Percentiles rank a stretch among this genome's conserved stretches.
Conservation (phyloP, 495 filamentous ascomycete genomes). For the Penicillium angulare region DNA sequence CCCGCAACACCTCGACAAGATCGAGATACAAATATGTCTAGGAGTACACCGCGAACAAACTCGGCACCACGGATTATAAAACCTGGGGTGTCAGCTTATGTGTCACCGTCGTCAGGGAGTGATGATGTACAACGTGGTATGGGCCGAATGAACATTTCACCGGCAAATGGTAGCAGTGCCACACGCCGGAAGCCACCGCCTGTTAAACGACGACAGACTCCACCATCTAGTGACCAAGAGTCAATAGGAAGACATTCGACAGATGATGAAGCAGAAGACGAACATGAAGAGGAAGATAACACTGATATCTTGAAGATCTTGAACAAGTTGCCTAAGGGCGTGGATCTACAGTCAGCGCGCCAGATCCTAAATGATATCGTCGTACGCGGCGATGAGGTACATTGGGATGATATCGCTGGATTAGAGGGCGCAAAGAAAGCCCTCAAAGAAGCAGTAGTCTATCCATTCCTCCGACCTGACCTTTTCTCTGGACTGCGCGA, state of each 20-base stretch:
- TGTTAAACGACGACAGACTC: conserved; percentile 35
- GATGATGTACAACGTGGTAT: conserved; percentile 31
- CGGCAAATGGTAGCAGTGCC: conserved; percentile 15
- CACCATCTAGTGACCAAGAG: conserved; percentile 46
- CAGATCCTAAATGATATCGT: conserved; percentile 97
- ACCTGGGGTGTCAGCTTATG: conserved; percentile 10
- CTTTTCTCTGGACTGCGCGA: conserved; percentile 94
- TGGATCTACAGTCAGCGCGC: conserved; percentile 78
- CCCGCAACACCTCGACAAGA: conserved; percentile 21
- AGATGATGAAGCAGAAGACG: conserved; percentile 33
- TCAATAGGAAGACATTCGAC: conserved; percentile 29
- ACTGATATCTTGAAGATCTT: conserved; percentile 59
- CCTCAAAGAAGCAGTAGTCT: conserved; percentile 94
- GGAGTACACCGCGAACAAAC: conserved; percentile 22
- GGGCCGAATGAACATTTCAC: conserved; percentile 27
- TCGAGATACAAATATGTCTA: conserved; percentile 10
- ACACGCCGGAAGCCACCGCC: conserved; percentile 26
- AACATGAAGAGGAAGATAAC: conserved; percentile 37
- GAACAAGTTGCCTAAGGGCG: conserved; percentile 72
- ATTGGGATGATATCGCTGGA: conserved; percentile 93
- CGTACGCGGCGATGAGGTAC: conserved; percentile 88
- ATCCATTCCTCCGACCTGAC: conserved; percentile 94
- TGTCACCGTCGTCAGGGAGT: conserved; percentile 28
- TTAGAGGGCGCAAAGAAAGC: conserved; percentile 88
- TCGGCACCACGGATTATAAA: conserved; percentile 24